phyloP scores from a whole-genome alignment of 352 stramenopile species.

The Globisporangium uncinulatum region DNA sequence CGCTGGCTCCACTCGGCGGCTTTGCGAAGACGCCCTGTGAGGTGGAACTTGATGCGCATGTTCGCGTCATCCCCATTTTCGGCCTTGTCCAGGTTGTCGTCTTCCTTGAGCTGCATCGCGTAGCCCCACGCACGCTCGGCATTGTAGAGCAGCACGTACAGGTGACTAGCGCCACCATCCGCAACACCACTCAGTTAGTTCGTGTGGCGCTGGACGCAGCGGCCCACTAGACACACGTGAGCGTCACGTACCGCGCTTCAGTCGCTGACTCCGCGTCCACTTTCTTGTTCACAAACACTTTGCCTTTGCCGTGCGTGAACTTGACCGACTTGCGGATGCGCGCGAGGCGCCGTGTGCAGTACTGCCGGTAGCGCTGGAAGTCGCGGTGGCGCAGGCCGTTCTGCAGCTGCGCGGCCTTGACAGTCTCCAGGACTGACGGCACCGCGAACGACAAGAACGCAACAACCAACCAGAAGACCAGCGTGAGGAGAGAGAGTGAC shows the following conservation, averaged over 20 bases:
- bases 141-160: conserved; percentile 89
- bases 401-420: conserved; percentile 86
- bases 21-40: conserved; percentile 84
- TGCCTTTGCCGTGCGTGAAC: conserved; percentile 86
- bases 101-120: conserved; percentile 88
- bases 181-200: no score
- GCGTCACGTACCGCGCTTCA: conserved; percentile 37
- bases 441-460: neutral
- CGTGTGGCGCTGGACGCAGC: neutral
- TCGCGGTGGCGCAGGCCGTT: conserved; percentile 88
- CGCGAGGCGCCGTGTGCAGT: conserved; percentile 82
- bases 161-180: conserved; percentile 19
- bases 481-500: neutral
- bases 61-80: conserved; percentile 82
- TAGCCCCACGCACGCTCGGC: conserved; percentile 89
- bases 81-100: conserved; percentile 85
- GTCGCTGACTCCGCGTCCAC: conserved; percentile 73
- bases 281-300: conserved; percentile 78
- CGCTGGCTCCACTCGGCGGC: conserved; percentile 83
- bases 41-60: conserved; percentile 86
- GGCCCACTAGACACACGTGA: no score
- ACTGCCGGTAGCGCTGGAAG: conserved; percentile 90
- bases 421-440: conserved; percentile 69
- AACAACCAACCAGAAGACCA: no score
- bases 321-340: conserved; percentile 86